Conservation (phyloP, 331 rosid genomes). For the Ulmus americana region DNA sequence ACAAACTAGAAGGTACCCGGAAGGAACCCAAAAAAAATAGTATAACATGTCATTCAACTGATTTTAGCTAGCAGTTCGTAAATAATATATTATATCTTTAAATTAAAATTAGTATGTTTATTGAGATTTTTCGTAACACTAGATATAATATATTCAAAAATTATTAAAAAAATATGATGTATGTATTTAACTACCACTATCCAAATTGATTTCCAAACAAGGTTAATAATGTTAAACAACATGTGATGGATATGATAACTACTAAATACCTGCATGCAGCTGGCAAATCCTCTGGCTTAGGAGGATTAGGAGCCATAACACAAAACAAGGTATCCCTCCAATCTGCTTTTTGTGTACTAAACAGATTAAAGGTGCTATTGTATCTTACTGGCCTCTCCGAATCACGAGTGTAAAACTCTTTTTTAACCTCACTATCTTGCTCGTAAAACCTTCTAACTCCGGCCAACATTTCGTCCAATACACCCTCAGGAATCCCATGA, state of each 20-base stretch:
- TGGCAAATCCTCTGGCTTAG: constrained; percentile 23
- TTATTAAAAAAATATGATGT: too few species aligned
- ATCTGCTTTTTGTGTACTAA: not conserved
- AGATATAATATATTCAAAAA: too few species aligned
- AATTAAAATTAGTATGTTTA: too few species aligned
- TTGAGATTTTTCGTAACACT: too few species aligned
- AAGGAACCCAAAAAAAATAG: too few species aligned
- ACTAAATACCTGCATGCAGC: constrained; percentile 19
- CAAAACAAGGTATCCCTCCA: constrained; percentile 26
- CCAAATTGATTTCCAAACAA: too few species aligned
- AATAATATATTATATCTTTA: too few species aligned
- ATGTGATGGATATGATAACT: too few species aligned
- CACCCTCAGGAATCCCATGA: constrained; percentile 27
- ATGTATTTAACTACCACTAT: too few species aligned
- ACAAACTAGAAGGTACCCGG: too few species aligned
- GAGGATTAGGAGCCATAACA: constrained; percentile 21
- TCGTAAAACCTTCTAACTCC: constrained; percentile 33
- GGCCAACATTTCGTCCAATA: constrained; percentile 24
- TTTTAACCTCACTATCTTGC: constrained; percentile 22
- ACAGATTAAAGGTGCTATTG: constrained; percentile 19
- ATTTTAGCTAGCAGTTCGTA: too few species aligned
- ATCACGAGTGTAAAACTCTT: constrained; percentile 20
- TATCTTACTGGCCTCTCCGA: not conserved
- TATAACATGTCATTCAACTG: too few species aligned
- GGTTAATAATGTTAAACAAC: not conserved